These are phyloP conservation scores for Hevea brasiliensis DNA, from an alignment of 345 rosid species.

Conservation along the genomic window DNA sequence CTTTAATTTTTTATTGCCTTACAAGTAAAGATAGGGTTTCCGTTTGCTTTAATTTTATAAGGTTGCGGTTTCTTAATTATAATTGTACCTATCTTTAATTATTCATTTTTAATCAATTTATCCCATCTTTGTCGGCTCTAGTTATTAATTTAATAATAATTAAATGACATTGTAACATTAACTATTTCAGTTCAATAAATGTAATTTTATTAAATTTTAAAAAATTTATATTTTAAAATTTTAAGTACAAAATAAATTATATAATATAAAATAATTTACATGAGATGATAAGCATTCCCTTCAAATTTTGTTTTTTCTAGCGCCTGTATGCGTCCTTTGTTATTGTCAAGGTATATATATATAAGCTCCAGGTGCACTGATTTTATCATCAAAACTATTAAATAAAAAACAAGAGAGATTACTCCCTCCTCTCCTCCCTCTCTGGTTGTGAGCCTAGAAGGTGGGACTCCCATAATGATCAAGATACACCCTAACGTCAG, in stretches of 20 bases:
- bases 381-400: background rate
- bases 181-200: too few species aligned
- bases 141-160: too few species aligned
- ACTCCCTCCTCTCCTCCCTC: background rate
- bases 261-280: conserved; percentile 6
- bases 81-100: too few species aligned
- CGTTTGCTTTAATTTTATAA: too few species aligned
- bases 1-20: background rate
- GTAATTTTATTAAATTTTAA: too few species aligned
- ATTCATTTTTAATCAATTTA: background rate
- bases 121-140: background rate
- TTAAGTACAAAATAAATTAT: too few species aligned
- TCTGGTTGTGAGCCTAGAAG: conserved; percentile 16
- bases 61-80: too few species aligned
- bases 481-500: conserved; percentile 67
- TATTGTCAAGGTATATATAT: background rate
- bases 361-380: background rate
- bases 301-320: background rate
- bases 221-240: too few species aligned
- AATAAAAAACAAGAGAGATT: background rate
- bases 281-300: background rate
- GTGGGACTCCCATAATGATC: conserved; percentile 49
- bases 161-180: too few species aligned
- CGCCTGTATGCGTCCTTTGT: conserved; percentile 2
- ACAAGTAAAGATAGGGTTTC: too few species aligned